Evolutionary conservation across 106 monocot species (phyloP), one percentile per base, ranked within the genome.

Genomic region (Acorus gramineus): DNA sequence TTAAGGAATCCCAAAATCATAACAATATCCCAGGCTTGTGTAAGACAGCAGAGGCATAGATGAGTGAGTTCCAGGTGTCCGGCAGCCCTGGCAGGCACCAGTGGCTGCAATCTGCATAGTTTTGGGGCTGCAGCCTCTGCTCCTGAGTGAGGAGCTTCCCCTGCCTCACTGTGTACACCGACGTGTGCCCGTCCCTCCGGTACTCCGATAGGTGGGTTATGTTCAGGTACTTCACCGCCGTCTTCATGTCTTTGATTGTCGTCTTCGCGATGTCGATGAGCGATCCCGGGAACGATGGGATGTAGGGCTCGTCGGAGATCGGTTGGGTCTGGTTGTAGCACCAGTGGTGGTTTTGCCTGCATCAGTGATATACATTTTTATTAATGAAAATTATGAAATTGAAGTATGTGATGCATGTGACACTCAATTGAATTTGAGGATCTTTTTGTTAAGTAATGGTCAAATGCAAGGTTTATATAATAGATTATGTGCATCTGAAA

Each of bases 51-150:
- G 28, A 28, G 28, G 28, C 61, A 66, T 75, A 80, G 11, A 80
- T 48, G 3, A 80, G 71, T 2, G 53, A 47, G 55, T 80, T 80
- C 80, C 80, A 80, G 9, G 74, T 80, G 63, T 80, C 80, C 12
- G 80, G 80, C 2, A 80, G 2, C 45, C 80, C 80, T 2, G 80
- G 80, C 50, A 80, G 70, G 49, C 83, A 83, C 83, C 83, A 83
- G 48, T 83, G 83, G 61, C 79, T 83, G 65, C 83, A 83, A 11
- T 83, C 83, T 0, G 80, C 73, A 8, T 59, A 59, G 6, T 1
- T 11, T 2, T 14, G 6, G 0, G 78, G 76, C 8, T 63, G 53
- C 59, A 51, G 56, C 14, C 53, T 14, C 57, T 84, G 65, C 0
- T 66, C 66, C 3, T 12, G 44, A 2, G 76, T 72, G 7, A 79